A percentile compares a stretch with the other conserved stretches of the same genome.
phyloP scores from a whole-genome alignment of 305 asterid genomes.

The Solanum aculeatissimum region DNA sequence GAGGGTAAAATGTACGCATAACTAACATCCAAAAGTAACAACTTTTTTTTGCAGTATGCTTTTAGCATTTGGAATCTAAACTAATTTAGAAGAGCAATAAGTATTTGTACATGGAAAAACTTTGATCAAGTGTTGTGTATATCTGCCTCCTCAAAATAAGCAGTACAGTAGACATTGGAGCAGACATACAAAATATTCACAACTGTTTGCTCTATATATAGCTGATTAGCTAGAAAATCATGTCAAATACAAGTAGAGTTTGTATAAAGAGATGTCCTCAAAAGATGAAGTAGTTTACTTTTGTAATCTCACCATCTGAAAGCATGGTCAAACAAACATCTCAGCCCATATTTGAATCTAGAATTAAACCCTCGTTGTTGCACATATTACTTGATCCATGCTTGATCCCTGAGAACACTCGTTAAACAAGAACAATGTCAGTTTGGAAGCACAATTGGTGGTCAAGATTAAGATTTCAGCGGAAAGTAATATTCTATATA shows the following conservation, averaged over 20 bases:
- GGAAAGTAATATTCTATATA: background rate
- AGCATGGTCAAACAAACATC: slow-evolving; percentile 28
- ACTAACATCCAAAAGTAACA: background rate
- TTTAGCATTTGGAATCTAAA: background rate
- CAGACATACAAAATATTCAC: background rate
- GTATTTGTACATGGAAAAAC: background rate
- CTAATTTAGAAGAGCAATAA: background rate
- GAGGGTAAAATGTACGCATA: too few relatives aligned
- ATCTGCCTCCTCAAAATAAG: background rate
- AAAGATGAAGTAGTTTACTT: slow-evolving; percentile 28
- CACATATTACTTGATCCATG: slow-evolving; percentile 6
- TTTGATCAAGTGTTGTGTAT: background rate
- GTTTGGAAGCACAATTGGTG: background rate
- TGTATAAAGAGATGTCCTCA: too few relatives aligned
- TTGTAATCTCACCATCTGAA: slow-evolving; percentile 32
- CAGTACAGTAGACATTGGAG: background rate
- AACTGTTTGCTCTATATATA: background rate
- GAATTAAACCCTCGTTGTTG: slow-evolving; percentile 25
- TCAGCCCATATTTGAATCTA: slow-evolving; percentile 23
- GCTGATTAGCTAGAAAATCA: background rate
- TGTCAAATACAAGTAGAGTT: background rate
- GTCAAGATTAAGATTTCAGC: background rate
- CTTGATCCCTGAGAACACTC: slow-evolving; percentile 2
- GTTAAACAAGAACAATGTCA: background rate
- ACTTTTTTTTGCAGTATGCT: background rate